Conservation (phyloP, 345 rosid genomes). For the Heritiera littoralis region DNA sequence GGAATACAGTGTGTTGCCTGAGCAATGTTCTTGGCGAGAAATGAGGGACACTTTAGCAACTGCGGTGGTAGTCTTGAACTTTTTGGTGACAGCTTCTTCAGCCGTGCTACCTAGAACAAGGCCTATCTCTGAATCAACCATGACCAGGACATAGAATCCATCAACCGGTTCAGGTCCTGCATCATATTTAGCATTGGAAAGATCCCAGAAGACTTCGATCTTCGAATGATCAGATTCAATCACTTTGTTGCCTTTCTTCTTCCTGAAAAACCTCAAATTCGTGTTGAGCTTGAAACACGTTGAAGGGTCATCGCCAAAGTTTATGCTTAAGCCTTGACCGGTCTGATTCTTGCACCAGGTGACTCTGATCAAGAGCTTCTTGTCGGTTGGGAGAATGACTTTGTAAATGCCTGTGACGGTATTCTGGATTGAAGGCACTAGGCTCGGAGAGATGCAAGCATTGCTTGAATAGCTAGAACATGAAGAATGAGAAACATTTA, state of each 20-base stretch:
- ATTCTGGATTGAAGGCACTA: conserved; percentile 62
- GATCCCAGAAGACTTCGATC: conserved; percentile 78
- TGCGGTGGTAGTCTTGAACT: conserved; percentile 27
- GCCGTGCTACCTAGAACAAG: conserved; percentile 64
- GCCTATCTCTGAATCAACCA: conserved; percentile 62
- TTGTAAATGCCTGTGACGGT: conserved; percentile 61
- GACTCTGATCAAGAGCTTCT: conserved; percentile 39
- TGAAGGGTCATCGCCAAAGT: conserved; percentile 49
- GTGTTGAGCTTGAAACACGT: conserved; percentile 64
- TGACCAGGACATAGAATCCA: conserved; percentile 61
- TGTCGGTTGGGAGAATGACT: conserved; percentile 39
- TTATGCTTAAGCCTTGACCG: conserved; percentile 59
- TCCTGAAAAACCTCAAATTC: conserved; percentile 58
- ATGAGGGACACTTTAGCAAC: conserved; percentile 39
- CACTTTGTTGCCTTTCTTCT: conserved; percentile 70
- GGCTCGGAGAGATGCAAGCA: conserved; percentile 56
- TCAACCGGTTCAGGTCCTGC: conserved; percentile 62
- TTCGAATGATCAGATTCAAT: conserved; percentile 49
- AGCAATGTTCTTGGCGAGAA: conserved; percentile 70
- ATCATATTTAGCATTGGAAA: conserved; percentile 59
- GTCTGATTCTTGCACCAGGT: conserved; percentile 53
- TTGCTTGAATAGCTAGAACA: conserved; percentile 57
- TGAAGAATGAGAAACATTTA: conserved; percentile 63
- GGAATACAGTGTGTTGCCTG: conserved; percentile 64
- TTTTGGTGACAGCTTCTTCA: conserved; percentile 50